Evolutionary conservation across 2,329 filamentous ascomycete genomes (phyloP).

Genomic region (Coniochaeta sp.): DNA sequence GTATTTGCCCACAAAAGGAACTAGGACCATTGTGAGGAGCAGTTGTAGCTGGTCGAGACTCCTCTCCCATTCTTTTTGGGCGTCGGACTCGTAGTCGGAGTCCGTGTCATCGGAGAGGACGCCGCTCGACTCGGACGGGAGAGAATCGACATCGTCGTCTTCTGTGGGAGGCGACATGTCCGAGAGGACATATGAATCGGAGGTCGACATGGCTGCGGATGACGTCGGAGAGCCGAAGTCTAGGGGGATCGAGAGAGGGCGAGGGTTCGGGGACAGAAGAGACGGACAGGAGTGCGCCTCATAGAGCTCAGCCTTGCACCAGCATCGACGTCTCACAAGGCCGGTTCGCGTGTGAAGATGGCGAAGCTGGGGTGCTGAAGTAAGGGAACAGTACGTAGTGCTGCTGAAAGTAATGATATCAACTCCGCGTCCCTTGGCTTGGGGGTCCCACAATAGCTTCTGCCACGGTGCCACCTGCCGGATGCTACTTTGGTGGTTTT

Average conservation of each 20-base stretch:
- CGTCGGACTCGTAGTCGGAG: slow-evolving; percentile 65
- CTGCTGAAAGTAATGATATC: background rate
- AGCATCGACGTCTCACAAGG: background rate
- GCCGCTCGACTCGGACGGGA: slow-evolving; percentile 53
- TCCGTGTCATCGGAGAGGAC: slow-evolving; percentile 42
- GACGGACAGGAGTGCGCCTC: background rate
- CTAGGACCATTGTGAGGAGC: slow-evolving; percentile 85
- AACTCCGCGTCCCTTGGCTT: background rate
- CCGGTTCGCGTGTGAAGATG: background rate
- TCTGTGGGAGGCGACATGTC: slow-evolving; percentile 31
- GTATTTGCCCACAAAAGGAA: slow-evolving; percentile 92
- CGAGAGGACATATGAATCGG: slow-evolving; percentile 45
- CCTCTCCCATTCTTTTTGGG: slow-evolving; percentile 90
- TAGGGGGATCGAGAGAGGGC: background rate
- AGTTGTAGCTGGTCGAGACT: slow-evolving; percentile 91
- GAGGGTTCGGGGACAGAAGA: background rate
- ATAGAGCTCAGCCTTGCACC: background rate
- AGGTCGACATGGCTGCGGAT: slow-evolving; percentile 16
- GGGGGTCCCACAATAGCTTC: too few species aligned
- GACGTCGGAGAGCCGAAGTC: background rate
- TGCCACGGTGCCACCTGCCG: background rate
- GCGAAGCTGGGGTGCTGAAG: background rate
- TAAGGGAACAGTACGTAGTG: background rate
- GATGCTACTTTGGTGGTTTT: background rate
- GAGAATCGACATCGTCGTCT: slow-evolving; percentile 55